Evolutionary conservation across 2,329 filamentous ascomycete genomes (phyloP), one percentile per base, ranked within the genome.

Genomic region (Cladosporium sp.): DNA sequence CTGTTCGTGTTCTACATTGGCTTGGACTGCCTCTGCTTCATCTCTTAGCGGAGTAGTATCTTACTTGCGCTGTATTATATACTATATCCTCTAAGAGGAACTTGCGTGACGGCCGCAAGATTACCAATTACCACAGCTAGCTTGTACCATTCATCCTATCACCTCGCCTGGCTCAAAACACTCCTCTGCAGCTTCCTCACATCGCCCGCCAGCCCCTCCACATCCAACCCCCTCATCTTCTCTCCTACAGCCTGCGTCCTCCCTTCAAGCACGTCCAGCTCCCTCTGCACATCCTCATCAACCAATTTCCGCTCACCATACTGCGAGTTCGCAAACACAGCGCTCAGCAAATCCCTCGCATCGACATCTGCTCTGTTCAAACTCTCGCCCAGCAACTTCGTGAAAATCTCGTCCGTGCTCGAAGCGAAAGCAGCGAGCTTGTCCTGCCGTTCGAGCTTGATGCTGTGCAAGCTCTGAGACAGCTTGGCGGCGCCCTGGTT

Each of bases 1-100:
- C 79, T 99, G 55, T 89, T 97, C 72, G 88, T 97, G 51, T 99
- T 97, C 76, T 99, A 99, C 75, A 80, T 97, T 59, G 90, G 90
- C 36, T 80, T 99, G 66, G 93, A 92, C 55, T 97, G 92, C 73
- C 83, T 99, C 61, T 99, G 94, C 81, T 97, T 97, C 75, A 96
- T 99, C 73, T 97, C 92, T 78, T 96, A 84, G 73, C 47, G 47
- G 14, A 20, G 11, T 14, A 25, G 4, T 11, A 11, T 22, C 22
- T 8, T 47, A 4, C 11, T 30, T 15, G 43, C 43, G 25, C 37
- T 56, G 54, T 59, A 51, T 20, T n/a, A 59, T 52, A 52, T 38
- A 51, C 22, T 20, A 40, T 19, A 58, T 8, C 12, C 19, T 47
- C 30, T 17, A 25, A 50, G 7, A 50, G n/a, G n/a, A 25, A 50